These are phyloP conservation scores for Solanum aculeatissimum DNA, from an alignment of 305 asterid genomes.

Conservation along the genomic window DNA sequence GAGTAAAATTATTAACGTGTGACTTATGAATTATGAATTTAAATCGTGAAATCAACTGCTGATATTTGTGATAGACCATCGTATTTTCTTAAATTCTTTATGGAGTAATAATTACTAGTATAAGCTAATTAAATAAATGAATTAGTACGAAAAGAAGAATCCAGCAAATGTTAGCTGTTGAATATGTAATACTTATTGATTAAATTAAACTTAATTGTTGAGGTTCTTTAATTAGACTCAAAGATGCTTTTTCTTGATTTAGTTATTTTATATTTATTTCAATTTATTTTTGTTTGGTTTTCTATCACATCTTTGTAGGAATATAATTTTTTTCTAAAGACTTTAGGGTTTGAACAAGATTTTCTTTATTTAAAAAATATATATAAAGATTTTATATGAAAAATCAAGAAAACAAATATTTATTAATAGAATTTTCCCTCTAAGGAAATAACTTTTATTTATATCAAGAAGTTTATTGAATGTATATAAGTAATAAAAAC, in stretches of 20 bases:
- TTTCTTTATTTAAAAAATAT: background rate
- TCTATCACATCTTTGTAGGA: background rate
- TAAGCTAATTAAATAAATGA: background rate
- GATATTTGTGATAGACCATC: background rate
- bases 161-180: background rate
- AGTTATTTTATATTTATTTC: background rate
- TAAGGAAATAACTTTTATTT: background rate
- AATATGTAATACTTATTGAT: background rate
- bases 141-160: background rate
- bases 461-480: too few species aligned
- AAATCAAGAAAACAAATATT: background rate
- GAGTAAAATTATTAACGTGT: background rate
- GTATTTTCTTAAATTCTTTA: background rate
- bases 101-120: background rate
- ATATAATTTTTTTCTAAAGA: constrained; percentile 18
- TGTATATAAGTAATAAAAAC: too few species aligned
- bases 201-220: background rate
- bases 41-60: background rate
- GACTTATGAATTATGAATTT: background rate
- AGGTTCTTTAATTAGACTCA: background rate
- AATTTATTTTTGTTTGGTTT: background rate
- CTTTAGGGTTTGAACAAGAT: background rate
- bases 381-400: background rate
- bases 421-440: background rate
- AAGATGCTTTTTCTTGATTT: background rate